A percentile compares a stretch with the other conserved stretches of the same genome.
These are phyloP conservation scores for Choiromyces venosus DNA, from an alignment of 495 filamentous ascomycete species.

Conservation along the genomic window DNA sequence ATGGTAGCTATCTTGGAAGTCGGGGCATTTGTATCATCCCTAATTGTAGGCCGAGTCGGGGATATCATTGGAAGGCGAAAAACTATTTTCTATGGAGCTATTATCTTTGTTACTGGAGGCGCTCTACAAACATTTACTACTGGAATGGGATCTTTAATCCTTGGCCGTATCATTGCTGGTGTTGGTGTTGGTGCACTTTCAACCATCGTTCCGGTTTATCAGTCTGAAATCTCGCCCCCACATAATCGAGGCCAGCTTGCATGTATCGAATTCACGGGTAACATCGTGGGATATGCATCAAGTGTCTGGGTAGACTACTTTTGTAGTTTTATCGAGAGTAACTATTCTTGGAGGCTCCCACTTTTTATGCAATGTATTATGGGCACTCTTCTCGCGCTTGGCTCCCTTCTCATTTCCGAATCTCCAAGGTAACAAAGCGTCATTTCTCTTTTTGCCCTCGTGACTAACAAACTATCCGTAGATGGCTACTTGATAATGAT, in stretches of 20 bases:
- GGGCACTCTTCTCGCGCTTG: conserved; percentile 74
- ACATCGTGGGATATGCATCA: conserved; percentile 88
- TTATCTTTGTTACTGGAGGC: conserved; percentile 86
- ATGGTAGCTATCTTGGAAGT: conserved; percentile 96
- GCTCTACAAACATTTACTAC: conserved; percentile 74
- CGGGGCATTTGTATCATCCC: conserved; percentile 83
- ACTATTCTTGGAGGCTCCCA: conserved; percentile 87
- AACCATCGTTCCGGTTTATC: conserved; percentile 96
- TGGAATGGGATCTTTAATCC: conserved; percentile 53
- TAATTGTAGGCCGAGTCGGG: conserved; percentile 81
- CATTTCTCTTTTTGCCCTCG: not conserved
- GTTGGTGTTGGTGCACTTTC: conserved; percentile 89
- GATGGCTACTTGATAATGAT: conserved; percentile 96
- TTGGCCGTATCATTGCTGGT: conserved; percentile 82
- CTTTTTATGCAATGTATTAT: conserved; percentile 91
- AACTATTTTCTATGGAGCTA: conserved; percentile 90
- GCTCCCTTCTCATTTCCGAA: conserved; percentile 89
- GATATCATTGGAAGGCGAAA: conserved; percentile 84
- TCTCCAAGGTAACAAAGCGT: conserved; percentile 70
- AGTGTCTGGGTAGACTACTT: conserved; percentile 99
- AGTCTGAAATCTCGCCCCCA: conserved; percentile 94
- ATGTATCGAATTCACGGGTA: conserved; percentile 97
- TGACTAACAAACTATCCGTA: conserved; percentile 43
- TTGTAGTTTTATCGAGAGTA: conserved; percentile 78
- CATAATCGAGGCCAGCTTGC: conserved; percentile 93